These are phyloP conservation scores for Micromonas commoda DNA, from an alignment of 139 green algal species.

Conservation along the genomic window DNA sequence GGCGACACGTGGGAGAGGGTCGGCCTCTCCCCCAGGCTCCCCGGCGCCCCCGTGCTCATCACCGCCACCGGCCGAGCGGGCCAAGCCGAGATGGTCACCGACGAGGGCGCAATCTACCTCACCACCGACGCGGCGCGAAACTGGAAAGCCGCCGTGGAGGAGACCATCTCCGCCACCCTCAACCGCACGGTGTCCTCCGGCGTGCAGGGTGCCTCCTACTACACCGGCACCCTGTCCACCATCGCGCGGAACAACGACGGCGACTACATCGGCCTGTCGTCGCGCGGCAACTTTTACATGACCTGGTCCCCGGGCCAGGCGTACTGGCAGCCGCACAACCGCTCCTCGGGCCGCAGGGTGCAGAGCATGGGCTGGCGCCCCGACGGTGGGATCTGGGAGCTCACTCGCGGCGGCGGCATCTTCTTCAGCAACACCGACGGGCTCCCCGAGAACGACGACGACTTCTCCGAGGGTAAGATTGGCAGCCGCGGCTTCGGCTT, in stretches of 20 bases:
- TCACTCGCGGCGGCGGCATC: slow-evolving; percentile 84
- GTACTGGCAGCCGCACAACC: slow-evolving; percentile 55
- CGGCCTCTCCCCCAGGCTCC: slow-evolving; percentile 86
- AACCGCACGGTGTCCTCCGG: slow-evolving; percentile 73
- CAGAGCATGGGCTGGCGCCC: slow-evolving; percentile 94
- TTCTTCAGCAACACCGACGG: slow-evolving; percentile 43
- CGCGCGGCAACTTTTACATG: slow-evolving; percentile 98
- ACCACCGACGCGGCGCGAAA: slow-evolving; percentile 88
- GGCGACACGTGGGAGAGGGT: slow-evolving; percentile 93
- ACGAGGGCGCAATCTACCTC: slow-evolving; percentile 96
- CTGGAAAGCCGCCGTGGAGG: slow-evolving; percentile 94
- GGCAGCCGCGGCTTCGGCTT: slow-evolving; percentile 91
- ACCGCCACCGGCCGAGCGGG: slow-evolving; percentile 56
- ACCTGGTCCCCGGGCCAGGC: slow-evolving; percentile 87
- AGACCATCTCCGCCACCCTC: slow-evolving; percentile 97
- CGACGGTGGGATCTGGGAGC: slow-evolving; percentile 80
- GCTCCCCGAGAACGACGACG: slow-evolving; percentile 47
- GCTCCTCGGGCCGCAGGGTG: slow-evolving; percentile 72
- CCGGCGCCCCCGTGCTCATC: slow-evolving; percentile 72
- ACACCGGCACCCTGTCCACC: slow-evolving; percentile 93
- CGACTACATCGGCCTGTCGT: slow-evolving; percentile 89
- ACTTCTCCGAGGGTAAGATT: slow-evolving; percentile 71
- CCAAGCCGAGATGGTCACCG: slow-evolving; percentile 93
- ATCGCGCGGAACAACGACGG: slow-evolving; percentile 65
- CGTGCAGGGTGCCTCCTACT: slow-evolving; percentile 94